Evolutionary conservation across 164 flowering plant species (phyloP), one percentile per base, ranked within the genome.

Genomic region (Cinnamomum chago): DNA sequence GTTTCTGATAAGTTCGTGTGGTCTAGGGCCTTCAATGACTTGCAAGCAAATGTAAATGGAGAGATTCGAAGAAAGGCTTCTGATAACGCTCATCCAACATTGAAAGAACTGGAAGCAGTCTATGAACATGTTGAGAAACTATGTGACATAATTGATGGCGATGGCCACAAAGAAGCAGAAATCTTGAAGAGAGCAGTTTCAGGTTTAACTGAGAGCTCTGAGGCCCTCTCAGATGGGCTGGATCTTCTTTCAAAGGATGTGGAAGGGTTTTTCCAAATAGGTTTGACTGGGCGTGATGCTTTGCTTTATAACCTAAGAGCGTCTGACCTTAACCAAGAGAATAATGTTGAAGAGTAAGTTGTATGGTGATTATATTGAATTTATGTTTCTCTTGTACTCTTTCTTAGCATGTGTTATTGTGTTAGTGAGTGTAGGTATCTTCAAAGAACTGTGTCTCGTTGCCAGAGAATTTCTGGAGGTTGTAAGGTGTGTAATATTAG

Each of bases 181-280:
- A 74, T 25, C 0, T 68, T 90, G 68, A 76, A 77, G 79, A 76
- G 52, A 40, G 80, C 81, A 24, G 71, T 82, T 50, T 52, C 73
- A 12, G 86, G 87, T 14, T 70, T 95, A 76, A 74, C 77, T 30
- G 76, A 66, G 50, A 62, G 72, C 20, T 78, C 84, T 1, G 89
- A 88, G 25, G 75, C 75, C 35, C 82, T 93, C 67, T 84, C 92
- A 0, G 75, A 82, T 58, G 97, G 96, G 22, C 76, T 93, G 3
- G 97, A 95, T 81, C 60, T 77, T 62, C 85, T 92, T 24, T 70
- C 87, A 0, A 89, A 88, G 78, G 87, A 85, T 72, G 95, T 92
- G n/a, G 96, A 93, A 66, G 67, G 84, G n/a, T 93, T 90, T 79
- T 95, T 95, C 86, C 90, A 90, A 58, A 85, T 87, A 72, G 86